These are phyloP conservation scores for Ogataea minuta DNA, from an alignment of 805 yeast species.

Conservation along the genomic window DNA sequence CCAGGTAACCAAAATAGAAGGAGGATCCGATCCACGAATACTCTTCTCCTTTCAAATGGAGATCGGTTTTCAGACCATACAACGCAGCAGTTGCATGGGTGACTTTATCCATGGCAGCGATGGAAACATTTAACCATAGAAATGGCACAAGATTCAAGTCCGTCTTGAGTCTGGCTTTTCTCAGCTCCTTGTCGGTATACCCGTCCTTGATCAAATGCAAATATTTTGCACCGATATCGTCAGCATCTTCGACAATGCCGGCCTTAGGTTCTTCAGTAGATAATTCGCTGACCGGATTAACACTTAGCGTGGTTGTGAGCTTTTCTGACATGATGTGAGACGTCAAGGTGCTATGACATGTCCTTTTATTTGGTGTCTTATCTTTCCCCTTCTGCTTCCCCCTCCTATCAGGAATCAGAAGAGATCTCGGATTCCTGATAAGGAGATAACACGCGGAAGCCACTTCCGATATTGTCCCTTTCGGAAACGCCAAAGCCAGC, in stretches of 20 bases:
- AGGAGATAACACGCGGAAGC: too few species aligned
- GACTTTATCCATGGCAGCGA: constrained; percentile 59
- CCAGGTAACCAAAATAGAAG: constrained; percentile 37
- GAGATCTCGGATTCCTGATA: background rate
- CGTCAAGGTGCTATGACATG: background rate
- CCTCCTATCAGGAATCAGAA: background rate
- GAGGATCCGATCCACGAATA: constrained; percentile 35
- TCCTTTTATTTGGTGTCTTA: background rate
- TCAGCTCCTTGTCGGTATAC: constrained; percentile 21
- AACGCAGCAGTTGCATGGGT: constrained; percentile 41
- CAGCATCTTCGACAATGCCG: constrained; percentile 4
- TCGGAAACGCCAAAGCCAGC: too few species aligned
- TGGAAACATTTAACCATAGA: constrained; percentile 46
- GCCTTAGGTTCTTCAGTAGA: constrained; percentile 1
- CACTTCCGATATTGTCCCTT: too few species aligned
- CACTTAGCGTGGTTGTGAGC: constrained; percentile 1
- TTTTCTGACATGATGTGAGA: constrained; percentile 8
- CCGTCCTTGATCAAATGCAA: constrained; percentile 20
- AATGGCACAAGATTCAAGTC: constrained; percentile 51
- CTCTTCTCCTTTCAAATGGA: constrained; percentile 36
- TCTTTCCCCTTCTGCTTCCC: too few species aligned
- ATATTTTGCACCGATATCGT: constrained; percentile 23
- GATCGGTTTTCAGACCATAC: constrained; percentile 38
- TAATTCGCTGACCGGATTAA: constrained; percentile 1
- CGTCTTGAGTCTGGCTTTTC: constrained; percentile 39